Base-by-base conservation (phyloP, 2,329 filamentous ascomycete species). In the Diaporthe citriasiana region DNA sequence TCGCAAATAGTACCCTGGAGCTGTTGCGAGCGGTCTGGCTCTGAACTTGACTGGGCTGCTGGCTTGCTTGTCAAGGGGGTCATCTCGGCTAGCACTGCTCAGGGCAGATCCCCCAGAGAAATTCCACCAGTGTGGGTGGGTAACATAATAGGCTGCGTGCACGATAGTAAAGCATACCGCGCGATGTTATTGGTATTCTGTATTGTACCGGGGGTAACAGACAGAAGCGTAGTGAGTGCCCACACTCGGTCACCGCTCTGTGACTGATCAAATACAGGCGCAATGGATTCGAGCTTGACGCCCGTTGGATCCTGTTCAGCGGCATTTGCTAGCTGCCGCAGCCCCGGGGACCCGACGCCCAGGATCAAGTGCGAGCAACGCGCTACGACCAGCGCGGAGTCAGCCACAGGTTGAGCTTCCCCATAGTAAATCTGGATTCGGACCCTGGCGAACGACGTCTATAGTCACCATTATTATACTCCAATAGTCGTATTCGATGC, bases 101-200 rank as follows among this genome's bases (percentile, higher is more conserved):
- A 71, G 45, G 57, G 71, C 69, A 75, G 71, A 75, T 75, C 71
- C 74, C 74, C 74, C 71, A 75, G 74, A 73, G 55, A 56, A 71
- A 73, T 69, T 65, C 71, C 74, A 75, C 74, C 71, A 71, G 71
- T 73, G 57, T 71, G 51, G 53, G 50, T 73, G 45, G 55, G 60
- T 50, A 56, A 47, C 63, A 40, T 53, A 9, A 10, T 35, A 68
- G 7, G 63, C 45, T 27, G 45, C 63, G 47, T 53, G 53, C 63
- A 68, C 22, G 27, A 68, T 68, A 68, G 47, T 53, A 35, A 25
- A 66, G 45, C 12, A 68, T n/a, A 38, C 42, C 17, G 27, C 63
- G 63, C 33, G 15, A 27, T 68, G 47, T 27, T 40, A 5, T 53
- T 40, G 47, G 63, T 15, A 40, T 53, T 53, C 33, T 53, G 47